Conservation (phyloP, 2,329 filamentous ascomycete genomes). For the Alternaria brassicicola region DNA sequence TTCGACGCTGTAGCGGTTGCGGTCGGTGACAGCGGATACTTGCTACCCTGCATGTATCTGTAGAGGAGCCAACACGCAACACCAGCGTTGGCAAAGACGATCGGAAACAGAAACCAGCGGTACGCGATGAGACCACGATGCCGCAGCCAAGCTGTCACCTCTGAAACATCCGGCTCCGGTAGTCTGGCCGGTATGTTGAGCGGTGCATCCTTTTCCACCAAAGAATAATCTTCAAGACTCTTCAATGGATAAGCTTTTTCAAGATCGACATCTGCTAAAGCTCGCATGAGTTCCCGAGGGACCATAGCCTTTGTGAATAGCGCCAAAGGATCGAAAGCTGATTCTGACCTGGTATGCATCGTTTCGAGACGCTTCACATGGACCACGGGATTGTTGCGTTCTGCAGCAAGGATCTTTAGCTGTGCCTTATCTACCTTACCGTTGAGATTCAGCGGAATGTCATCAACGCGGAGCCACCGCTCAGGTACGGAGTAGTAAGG, state of each 20-base stretch:
- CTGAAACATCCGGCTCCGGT: constrained; percentile 34
- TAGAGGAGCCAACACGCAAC: constrained; percentile 38
- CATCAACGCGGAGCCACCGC: constrained; percentile 51
- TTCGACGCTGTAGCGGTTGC: constrained; percentile 50
- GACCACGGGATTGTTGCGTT: neutral
- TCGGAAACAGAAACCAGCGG: constrained; percentile 38
- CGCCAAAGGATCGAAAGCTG: neutral
- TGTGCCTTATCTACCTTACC: constrained; percentile 63
- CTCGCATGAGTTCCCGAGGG: neutral
- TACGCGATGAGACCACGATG: constrained; percentile 43
- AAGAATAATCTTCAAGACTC: constrained; percentile 16
- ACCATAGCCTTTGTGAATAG: neutral
- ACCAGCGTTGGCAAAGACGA: constrained; percentile 36
- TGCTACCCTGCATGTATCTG: constrained; percentile 22
- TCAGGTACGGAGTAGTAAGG: constrained; percentile 64
- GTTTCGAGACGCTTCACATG: neutral
- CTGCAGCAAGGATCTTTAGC: constrained; percentile 45
- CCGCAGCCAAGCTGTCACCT: constrained; percentile 40
- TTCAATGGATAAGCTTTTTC: constrained; percentile 19
- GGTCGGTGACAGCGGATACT: constrained; percentile 34
- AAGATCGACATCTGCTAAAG: constrained; percentile 1
- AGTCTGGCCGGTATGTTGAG: constrained; percentile 25
- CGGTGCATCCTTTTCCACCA: constrained; percentile 19
- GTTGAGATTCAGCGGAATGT: constrained; percentile 60
- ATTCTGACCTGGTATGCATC: neutral